phyloP scores from a whole-genome alignment of 1,284 basidiomycete species.

The Calocybe gambosa region DNA sequence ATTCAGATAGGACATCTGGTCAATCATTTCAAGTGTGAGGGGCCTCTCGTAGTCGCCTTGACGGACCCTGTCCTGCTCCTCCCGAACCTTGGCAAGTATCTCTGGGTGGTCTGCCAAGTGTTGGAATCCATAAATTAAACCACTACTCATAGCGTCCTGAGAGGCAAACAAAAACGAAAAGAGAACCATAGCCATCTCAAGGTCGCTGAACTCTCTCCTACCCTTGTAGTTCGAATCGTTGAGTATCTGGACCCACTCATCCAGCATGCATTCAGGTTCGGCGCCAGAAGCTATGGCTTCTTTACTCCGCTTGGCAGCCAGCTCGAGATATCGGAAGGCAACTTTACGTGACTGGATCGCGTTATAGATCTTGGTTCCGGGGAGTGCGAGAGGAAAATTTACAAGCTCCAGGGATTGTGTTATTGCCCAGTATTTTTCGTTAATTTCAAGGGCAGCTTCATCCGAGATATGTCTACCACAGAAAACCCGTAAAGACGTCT shows the following conservation, averaged over 20 bases:
- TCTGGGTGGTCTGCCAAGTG: constrained; percentile 92
- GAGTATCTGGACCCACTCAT: constrained; percentile 86
- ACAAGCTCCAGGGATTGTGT: constrained; percentile 94
- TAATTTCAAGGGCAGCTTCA: constrained; percentile 74
- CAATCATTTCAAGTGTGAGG: constrained; percentile 86
- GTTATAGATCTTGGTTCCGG: constrained; percentile 95
- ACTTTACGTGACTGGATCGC: constrained; percentile 91
- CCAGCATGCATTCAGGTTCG: constrained; percentile 87
- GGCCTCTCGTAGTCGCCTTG: constrained; percentile 74
- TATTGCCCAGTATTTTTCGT: constrained; percentile 94
- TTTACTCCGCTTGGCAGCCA: constrained; percentile 80
- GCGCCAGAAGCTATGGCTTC: constrained; percentile 76
- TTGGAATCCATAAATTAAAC: constrained; percentile 93
- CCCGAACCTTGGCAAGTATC: constrained; percentile 82
- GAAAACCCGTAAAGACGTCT: constrained; percentile 93
- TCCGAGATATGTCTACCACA: constrained; percentile 88
- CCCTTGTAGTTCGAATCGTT: constrained; percentile 69
- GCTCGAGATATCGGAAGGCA: constrained; percentile 79
- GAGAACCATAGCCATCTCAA: constrained; percentile 95
- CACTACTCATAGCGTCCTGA: constrained; percentile 97
- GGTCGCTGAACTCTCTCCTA: constrained; percentile 84
- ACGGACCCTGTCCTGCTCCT: constrained; percentile 86
- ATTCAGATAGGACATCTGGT: constrained; percentile 89
- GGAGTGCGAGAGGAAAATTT: constrained; percentile 96
- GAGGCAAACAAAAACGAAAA: constrained; percentile 97